phyloP scores from a whole-genome alignment of 83 land plant species.

The Larix sibirica region DNA sequence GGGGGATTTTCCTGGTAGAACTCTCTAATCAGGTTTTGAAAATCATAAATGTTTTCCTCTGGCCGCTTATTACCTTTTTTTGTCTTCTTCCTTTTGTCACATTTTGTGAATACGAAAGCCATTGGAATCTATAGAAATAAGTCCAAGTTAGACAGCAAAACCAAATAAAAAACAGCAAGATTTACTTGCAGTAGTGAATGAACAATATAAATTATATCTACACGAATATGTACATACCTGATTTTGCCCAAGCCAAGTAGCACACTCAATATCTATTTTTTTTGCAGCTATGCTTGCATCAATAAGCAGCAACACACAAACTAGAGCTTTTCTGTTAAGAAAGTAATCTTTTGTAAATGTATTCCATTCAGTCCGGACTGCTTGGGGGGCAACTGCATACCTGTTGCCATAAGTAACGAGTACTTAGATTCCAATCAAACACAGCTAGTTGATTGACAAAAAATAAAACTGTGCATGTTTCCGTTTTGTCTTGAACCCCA shows the following conservation, averaged over 20 bases:
- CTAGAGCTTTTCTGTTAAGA: conserved; percentile 69
- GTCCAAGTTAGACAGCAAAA: background rate
- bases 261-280: conserved; percentile 89
- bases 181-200: no score
- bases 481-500: no score
- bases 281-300: conserved; percentile 93
- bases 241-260: conserved; percentile 94
- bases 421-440: no score
- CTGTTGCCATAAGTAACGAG: conserved; percentile 27
- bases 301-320: conserved; percentile 77
- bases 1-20: conserved; percentile 63
- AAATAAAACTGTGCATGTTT: no score
- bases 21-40: conserved; percentile 55
- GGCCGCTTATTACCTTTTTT: conserved; percentile 63
- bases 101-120: conserved; percentile 94
- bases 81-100: conserved; percentile 79
- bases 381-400: conserved; percentile 83
- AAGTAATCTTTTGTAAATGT: conserved; percentile 94
- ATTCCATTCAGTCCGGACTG: conserved; percentile 85
- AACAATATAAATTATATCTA: no score
- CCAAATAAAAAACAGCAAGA: background rate
- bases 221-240: conserved; percentile 40
- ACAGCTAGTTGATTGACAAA: no score
- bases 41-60: conserved; percentile 76
- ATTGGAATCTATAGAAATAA: conserved; percentile 60